A percentile compares a stretch with the other conserved stretches of the same genome.
phyloP scores from a whole-genome alignment of 202 grass and related monocot genomes.

The Schoenoplectus tabernaemontani region DNA sequence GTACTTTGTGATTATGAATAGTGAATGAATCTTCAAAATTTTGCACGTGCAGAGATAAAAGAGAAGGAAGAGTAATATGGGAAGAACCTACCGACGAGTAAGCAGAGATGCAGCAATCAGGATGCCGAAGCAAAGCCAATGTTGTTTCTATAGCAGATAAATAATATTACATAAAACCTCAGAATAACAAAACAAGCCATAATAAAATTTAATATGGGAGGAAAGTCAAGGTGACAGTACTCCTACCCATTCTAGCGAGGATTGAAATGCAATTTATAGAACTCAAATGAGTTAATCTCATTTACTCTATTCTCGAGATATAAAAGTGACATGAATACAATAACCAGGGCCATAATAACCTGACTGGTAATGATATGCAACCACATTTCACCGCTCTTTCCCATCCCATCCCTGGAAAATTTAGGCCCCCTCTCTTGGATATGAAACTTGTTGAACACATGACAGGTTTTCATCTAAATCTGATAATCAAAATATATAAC shows the following conservation, averaged over 20 bases:
- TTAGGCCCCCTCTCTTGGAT: neutral
- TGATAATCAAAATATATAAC: neutral
- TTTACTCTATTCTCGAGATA: neutral
- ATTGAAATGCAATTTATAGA: neutral
- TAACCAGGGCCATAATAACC: neutral
- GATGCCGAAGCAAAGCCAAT: slow-evolving; percentile 91
- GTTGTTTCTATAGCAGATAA: slow-evolving; percentile 64
- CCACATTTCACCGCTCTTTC: neutral
- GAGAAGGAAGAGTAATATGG: neutral
- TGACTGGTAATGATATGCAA: neutral
- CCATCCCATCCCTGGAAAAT: neutral
- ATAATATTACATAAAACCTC: slow-evolving; percentile 5
- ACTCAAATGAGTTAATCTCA: neutral
- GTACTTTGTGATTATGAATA: neutral
- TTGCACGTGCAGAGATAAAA: neutral
- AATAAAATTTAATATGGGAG: neutral
- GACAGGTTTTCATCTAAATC: neutral
- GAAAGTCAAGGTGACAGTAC: neutral
- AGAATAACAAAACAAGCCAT: slow-evolving; percentile 12
- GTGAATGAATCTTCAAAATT: neutral
- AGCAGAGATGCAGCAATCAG: slow-evolving; percentile 96
- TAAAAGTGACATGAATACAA: neutral
- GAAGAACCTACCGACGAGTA: slow-evolving; percentile 65
- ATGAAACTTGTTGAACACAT: neutral
- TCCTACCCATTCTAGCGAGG: neutral